A percentile compares a stretch with the other conserved stretches of the same genome.
Conservation (phyloP, 192 early-diverging fungal species). For the Endogone sp. region DNA sequence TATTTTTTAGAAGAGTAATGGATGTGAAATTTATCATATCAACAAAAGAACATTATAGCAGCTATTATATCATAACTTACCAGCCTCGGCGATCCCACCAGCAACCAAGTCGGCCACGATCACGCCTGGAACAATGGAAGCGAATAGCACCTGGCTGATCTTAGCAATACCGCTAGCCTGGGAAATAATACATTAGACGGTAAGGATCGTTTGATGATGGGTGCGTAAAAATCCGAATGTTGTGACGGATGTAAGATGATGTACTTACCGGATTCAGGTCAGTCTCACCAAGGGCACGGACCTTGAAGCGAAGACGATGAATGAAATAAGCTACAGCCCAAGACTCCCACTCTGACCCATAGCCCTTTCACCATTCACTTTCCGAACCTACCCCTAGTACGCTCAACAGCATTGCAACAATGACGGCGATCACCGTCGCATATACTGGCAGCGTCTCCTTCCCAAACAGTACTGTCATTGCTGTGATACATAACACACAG, state of each 20-base stretch:
- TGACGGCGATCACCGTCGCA: conserved; percentile 63
- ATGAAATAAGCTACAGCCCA: no score
- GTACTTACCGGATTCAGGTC: conserved; percentile 81
- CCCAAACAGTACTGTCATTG: conserved; percentile 62
- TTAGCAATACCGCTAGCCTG: conserved; percentile 80
- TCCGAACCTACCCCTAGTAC: conserved; percentile 59
- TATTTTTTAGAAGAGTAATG: no score
- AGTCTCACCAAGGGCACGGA: conserved; percentile 74
- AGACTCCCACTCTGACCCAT: no score
- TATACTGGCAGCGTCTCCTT: conserved; percentile 53
- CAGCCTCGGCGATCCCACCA: conserved; percentile 75
- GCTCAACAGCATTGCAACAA: conserved; percentile 68
- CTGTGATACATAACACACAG: conserved; percentile 52
- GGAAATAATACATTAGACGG: no score
- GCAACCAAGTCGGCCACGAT: conserved; percentile 74
- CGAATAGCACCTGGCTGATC: conserved; percentile 81
- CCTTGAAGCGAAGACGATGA: no score
- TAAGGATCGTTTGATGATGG: no score
- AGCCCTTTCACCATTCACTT: no score
- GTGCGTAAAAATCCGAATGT: no score
- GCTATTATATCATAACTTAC: conserved; percentile 6
- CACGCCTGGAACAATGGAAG: conserved; percentile 64
- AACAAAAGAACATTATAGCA: no score
- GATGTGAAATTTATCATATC: no score
- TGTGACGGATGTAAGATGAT: no score